phyloP scores from a whole-genome alignment of 73 alveolate species.

The Paramecium tetraurelia region DNA sequence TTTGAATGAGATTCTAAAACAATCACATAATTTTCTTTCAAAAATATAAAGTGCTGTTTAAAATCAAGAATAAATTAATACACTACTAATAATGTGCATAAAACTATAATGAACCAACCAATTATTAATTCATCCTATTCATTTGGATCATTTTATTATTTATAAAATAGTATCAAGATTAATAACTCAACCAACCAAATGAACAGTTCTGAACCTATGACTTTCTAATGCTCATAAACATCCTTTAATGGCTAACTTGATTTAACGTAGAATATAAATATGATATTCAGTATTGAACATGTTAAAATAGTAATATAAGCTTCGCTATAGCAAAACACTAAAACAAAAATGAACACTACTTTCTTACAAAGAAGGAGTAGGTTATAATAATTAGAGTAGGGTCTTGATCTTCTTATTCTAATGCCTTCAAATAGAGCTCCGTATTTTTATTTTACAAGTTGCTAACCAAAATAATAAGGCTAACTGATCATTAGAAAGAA shows the following conservation, averaged over 20 bases:
- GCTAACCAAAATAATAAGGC: not conserved
- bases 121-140: not conserved
- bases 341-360: not conserved
- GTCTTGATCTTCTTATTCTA: not conserved
- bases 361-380: not conserved
- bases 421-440: conserved; percentile 3
- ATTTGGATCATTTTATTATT: not conserved
- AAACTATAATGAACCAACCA: not conserved
- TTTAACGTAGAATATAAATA: not conserved
- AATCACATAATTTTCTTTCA: not conserved
- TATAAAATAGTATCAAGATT: not conserved
- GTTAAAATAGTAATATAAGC: not conserved
- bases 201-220: not conserved
- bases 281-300: not conserved
- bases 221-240: not conserved
- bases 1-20: not conserved
- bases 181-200: not conserved
- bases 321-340: not conserved
- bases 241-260: not conserved
- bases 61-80: not conserved
- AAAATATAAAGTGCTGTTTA: not conserved
- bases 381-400: not conserved
- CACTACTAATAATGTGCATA: not conserved
- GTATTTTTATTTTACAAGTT: not conserved
- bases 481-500: not conserved